phyloP scores from a whole-genome alignment of 305 asterid genomes.

The Andrographis paniculata region DNA sequence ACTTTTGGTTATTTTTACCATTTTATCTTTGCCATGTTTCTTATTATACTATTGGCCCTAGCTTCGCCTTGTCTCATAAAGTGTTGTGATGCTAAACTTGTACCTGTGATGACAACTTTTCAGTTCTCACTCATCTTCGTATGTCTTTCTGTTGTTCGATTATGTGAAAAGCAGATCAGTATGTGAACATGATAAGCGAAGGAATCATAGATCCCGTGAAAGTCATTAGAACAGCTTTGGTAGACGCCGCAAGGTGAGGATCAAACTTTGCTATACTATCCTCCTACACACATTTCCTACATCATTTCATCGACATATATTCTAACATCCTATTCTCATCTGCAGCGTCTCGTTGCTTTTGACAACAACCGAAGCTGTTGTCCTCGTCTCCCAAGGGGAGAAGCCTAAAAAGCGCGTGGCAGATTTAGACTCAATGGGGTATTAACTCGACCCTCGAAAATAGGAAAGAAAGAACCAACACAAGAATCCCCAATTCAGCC shows the following conservation, averaged over 20 bases:
- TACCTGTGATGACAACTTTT: background rate
- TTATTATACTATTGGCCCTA: no score
- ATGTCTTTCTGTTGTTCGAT: background rate
- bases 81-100: constrained; percentile 1
- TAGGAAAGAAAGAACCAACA: background rate
- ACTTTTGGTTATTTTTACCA: no score
- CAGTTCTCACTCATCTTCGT: background rate
- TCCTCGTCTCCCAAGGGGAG: constrained; percentile 53
- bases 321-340: constrained; percentile 12
- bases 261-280: constrained; percentile 1
- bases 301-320: background rate
- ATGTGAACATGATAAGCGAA: constrained; percentile 70
- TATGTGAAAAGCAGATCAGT: constrained; percentile 37
- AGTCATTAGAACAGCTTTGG: constrained; percentile 72
- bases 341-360: constrained; percentile 63
- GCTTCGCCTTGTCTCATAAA: no score
- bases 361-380: constrained; percentile 68
- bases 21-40: no score
- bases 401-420: constrained; percentile 45
- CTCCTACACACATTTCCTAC: no score
- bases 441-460: constrained; percentile 14
- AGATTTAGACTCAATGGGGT: constrained; percentile 46
- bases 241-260: constrained; percentile 73
- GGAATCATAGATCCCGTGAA: constrained; percentile 82
- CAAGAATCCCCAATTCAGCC: background rate